A percentile compares a stretch with the other conserved stretches of the same genome.
Evolutionary conservation across 768 basidiomycete species (phyloP).

Genomic region (Daedaleopsis nitida): DNA sequence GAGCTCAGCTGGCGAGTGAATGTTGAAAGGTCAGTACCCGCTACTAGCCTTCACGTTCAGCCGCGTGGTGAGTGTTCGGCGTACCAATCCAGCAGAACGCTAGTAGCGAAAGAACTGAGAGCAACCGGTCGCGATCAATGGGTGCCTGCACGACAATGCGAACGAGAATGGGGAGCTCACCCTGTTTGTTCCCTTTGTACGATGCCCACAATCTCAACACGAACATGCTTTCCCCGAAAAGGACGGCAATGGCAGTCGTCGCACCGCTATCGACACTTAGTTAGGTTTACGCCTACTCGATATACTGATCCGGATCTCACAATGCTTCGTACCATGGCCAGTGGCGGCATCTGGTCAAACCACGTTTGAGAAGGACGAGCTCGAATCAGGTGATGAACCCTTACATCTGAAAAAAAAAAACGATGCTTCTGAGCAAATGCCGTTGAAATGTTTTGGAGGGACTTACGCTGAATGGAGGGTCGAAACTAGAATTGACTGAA

Average conservation of each 20-base stretch:
- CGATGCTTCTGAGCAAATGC: background rate
- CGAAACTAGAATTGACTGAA: background rate
- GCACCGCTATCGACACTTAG: background rate
- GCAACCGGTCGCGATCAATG: background rate
- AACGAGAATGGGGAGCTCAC: background rate
- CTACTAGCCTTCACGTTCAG: background rate
- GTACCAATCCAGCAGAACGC: background rate
- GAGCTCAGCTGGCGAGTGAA: background rate
- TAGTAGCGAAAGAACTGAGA: background rate
- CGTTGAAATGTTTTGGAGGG: background rate
- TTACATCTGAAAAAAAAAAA: background rate
- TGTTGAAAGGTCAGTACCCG: background rate
- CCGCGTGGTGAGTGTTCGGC: too few species aligned
- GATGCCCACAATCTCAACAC: background rate
- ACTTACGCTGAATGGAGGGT: background rate
- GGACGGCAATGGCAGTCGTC: background rate
- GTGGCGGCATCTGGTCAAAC: background rate
- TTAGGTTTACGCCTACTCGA: too few species aligned
- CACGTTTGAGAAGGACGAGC: too few species aligned
- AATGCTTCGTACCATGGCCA: conserved; percentile 1
- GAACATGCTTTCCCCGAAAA: background rate
- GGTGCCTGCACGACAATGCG: background rate
- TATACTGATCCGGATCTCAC: background rate
- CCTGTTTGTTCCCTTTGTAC: background rate
- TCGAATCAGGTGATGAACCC: background rate